These are phyloP conservation scores for Calocera viscosa DNA, from an alignment of 768 basidiomycete genomes.

Conservation along the genomic window DNA sequence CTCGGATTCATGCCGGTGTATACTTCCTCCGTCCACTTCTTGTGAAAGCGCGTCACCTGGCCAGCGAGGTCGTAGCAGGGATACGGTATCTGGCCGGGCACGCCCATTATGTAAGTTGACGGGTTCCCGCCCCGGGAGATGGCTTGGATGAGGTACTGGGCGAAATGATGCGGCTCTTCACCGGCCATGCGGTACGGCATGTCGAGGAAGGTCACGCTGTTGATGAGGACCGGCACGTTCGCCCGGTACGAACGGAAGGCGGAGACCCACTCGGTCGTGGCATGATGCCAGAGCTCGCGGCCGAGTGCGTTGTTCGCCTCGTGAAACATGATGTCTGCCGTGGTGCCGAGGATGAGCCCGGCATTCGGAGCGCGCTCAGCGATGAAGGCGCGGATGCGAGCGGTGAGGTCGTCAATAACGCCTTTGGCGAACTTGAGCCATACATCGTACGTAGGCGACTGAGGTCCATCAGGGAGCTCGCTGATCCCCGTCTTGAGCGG, in stretches of 20 bases:
- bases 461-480: not conserved
- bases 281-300: conserved; percentile 4
- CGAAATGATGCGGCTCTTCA: not conserved
- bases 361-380: not conserved
- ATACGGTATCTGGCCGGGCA: not conserved
- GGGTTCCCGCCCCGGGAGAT: not conserved
- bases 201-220: not conserved
- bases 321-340: conserved; percentile 3
- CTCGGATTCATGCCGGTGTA: not conserved
- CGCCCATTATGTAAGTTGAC: not conserved
- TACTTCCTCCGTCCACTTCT: conserved; percentile 1
- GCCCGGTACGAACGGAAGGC: not conserved
- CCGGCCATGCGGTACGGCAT: conserved; percentile 6
- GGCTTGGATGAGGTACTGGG: not conserved
- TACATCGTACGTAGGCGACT: not conserved
- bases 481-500: conserved; percentile 3
- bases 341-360: not conserved
- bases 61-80: conserved; percentile 5
- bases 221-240: conserved; percentile 3
- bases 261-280: not conserved
- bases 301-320: conserved; percentile 1
- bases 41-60: not conserved
- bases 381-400: conserved; percentile 1
- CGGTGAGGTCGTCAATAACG: not conserved
- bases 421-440: conserved; percentile 6